These are phyloP conservation scores for Aegilops sharonensis DNA, from an alignment of 176 grass and related monocot species.

Conservation along the genomic window DNA sequence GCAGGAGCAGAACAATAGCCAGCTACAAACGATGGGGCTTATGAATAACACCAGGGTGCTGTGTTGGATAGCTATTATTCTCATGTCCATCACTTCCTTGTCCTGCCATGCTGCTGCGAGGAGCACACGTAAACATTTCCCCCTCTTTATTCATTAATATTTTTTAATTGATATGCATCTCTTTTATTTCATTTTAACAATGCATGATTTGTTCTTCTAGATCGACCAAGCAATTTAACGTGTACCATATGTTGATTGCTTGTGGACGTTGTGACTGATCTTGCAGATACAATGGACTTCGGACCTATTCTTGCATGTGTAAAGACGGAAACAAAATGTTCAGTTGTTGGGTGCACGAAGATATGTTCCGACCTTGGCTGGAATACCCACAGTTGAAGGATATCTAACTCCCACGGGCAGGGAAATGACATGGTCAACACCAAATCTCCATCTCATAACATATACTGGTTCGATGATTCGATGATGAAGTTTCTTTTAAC, in stretches of 20 bases:
- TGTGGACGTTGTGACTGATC: not conserved
- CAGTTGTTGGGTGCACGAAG: not conserved
- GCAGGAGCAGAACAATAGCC: not conserved
- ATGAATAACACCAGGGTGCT: not conserved
- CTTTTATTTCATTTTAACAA: not conserved
- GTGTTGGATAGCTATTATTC: not conserved
- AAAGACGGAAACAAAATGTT: not conserved
- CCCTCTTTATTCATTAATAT: not conserved
- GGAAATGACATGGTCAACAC: too few relatives aligned
- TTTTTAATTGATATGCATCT: not conserved
- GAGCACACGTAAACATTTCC: not conserved
- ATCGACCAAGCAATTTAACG: not conserved
- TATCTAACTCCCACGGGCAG: too few relatives aligned
- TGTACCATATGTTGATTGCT: not conserved
- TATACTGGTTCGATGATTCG: too few relatives aligned
- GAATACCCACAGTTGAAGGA: not conserved
- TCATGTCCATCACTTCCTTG: not conserved
- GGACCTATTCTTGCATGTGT: not conserved
- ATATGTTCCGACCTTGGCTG: not conserved
- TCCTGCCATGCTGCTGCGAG: not conserved
- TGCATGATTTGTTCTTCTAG: not conserved
- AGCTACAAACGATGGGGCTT: not conserved
- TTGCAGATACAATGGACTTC: not conserved
- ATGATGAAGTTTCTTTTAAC: too few relatives aligned
- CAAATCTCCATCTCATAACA: too few relatives aligned